phyloP scores from a whole-genome alignment of 108 stramenopile species.

The Cylindrotheca closterium region DNA sequence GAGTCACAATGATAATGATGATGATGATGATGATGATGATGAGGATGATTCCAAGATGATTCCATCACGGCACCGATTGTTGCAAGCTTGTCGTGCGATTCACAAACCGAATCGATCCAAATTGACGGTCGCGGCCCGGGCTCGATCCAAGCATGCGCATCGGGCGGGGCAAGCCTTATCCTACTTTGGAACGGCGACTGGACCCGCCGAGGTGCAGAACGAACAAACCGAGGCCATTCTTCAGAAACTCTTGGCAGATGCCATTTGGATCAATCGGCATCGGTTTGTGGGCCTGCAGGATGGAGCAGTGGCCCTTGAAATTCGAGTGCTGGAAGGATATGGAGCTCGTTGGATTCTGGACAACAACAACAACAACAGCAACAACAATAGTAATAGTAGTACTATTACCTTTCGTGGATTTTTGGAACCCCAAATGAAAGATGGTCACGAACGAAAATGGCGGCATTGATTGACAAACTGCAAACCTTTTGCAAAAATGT shows the following conservation, averaged over 20 bases:
- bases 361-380: neutral
- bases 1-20: no score
- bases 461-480: constrained; percentile 19
- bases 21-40: neutral
- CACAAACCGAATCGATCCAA: no score
- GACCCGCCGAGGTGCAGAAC: constrained; percentile 29
- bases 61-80: no score
- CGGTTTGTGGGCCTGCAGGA: constrained; percentile 35
- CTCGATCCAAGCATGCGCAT: constrained; percentile 51
- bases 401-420: constrained; percentile 38
- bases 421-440: constrained; percentile 44
- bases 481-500: no score
- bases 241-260: constrained; percentile 20
- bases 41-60: neutral
- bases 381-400: neutral
- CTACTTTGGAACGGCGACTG: constrained; percentile 41
- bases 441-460: constrained; percentile 46
- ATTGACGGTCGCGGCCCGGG: constrained; percentile 44
- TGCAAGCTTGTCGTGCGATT: no score
- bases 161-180: constrained; percentile 16
- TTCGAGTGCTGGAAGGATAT: constrained; percentile 31
- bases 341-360: constrained; percentile 43
- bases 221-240: constrained; percentile 17
- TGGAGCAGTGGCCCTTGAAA: constrained; percentile 7
- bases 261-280: constrained; percentile 46